phyloP scores from a whole-genome alignment of 371 early-diverging fungal genomes.

The Rhizopus sp. region DNA sequence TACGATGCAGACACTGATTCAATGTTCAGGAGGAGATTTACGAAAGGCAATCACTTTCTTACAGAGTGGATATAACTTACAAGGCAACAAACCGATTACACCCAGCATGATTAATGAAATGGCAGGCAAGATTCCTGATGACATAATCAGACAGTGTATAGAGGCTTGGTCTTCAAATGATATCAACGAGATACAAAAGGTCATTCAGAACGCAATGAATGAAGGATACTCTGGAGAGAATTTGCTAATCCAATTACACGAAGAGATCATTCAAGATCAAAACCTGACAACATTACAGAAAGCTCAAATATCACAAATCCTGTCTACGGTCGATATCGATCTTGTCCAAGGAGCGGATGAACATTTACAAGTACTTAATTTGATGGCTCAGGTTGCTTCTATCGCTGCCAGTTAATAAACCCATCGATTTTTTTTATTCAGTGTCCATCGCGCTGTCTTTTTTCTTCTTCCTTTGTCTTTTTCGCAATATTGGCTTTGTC shows the following conservation, averaged over 20 bases:
- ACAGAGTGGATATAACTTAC: slow-evolving; percentile 81
- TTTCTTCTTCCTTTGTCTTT: background rate
- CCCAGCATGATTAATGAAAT: slow-evolving; percentile 72
- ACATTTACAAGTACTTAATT: slow-evolving; percentile 76
- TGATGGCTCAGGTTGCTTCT: slow-evolving; percentile 61
- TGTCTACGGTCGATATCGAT: slow-evolving; percentile 70
- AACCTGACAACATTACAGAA: slow-evolving; percentile 71
- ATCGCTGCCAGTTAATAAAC: slow-evolving; percentile 29
- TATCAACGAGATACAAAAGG: slow-evolving; percentile 44
- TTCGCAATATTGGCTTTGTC: background rate
- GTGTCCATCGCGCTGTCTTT: slow-evolving; percentile 7
- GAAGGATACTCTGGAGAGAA: slow-evolving; percentile 81
- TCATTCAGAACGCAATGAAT: slow-evolving; percentile 57
- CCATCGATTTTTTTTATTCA: slow-evolving; percentile 3
- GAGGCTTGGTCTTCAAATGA: slow-evolving; percentile 48
- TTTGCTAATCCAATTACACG: slow-evolving; percentile 66
- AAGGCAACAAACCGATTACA: slow-evolving; percentile 50
- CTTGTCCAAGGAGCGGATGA: slow-evolving; percentile 91
- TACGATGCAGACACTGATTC: slow-evolving; percentile 75
- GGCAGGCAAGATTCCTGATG: slow-evolving; percentile 75
- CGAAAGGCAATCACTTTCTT: slow-evolving; percentile 91
- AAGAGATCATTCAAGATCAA: slow-evolving; percentile 60
- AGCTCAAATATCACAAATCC: slow-evolving; percentile 58
- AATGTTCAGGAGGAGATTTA: slow-evolving; percentile 87
- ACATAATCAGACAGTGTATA: slow-evolving; percentile 57